A percentile compares a stretch with the other conserved stretches of the same genome.
Evolutionary conservation across 192 early-diverging fungal species (phyloP).

Genomic region (Coemansia furcata): DNA sequence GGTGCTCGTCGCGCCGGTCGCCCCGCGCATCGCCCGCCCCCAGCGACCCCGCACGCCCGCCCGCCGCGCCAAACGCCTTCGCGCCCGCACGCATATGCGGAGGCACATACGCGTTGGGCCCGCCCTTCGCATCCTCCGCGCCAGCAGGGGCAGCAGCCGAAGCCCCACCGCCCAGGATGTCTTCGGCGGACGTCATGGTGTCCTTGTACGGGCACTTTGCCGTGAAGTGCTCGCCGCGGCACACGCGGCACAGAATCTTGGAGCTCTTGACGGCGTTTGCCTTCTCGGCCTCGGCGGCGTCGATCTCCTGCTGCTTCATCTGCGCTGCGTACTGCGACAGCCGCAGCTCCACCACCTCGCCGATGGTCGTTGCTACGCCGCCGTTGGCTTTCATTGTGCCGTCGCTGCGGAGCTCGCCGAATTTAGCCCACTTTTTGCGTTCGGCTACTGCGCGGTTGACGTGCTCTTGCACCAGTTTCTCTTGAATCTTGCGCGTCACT

Average conservation of each 20-base stretch:
- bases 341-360: constrained; percentile 85
- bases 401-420: constrained; percentile 68
- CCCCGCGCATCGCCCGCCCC: constrained; percentile 34
- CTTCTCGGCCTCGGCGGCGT: constrained; percentile 57
- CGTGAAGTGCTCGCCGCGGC: constrained; percentile 96
- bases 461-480: constrained; percentile 72
- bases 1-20: constrained; percentile 64
- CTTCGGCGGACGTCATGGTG: constrained; percentile 77
- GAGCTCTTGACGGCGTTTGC: constrained; percentile 63
- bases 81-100: constrained; percentile 76
- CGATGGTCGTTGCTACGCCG: constrained; percentile 81
- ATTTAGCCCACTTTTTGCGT: constrained; percentile 84
- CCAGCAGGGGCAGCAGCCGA: constrained; percentile 2
- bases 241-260: constrained; percentile 91
- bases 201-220: constrained; percentile 99
- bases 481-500: constrained; percentile 78
- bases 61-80: constrained; percentile 17
- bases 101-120: constrained; percentile 78
- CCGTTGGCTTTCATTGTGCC: constrained; percentile 81
- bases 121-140: constrained; percentile 40
- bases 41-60: constrained; percentile 10
- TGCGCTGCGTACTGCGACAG: constrained; percentile 60
- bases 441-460: constrained; percentile 88
- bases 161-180: constrained; percentile 46
- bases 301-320: constrained; percentile 65